Evolutionary conservation across 257 asterid species (phyloP), one percentile per base, ranked within the genome.

Genomic region (Solanum clarkiae): DNA sequence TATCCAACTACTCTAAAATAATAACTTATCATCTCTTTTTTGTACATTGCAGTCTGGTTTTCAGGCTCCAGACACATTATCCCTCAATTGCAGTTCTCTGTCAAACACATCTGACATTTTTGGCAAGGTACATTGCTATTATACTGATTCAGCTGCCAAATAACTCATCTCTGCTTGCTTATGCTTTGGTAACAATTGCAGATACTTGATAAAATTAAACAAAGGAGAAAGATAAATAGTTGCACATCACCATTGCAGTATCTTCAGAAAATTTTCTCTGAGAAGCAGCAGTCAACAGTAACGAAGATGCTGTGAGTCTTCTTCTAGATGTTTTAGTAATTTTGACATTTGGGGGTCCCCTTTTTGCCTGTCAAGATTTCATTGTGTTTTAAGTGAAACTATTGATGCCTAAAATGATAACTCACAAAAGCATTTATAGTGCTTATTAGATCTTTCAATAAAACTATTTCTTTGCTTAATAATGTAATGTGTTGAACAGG

Each of bases 1-100:
- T 53, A 79, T 26, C 49, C 47, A 79, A 79, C 65, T 5, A n/a
- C 83, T 26, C 65, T 53, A 29, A 79, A 13, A 29, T n/a, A 29
- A 16, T 8, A 29, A 26, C 62, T 79, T 9, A 53, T 42, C 65
- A 53, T 53, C 65, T 18, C 24, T 53, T 53, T 79, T 29, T 79
- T 17, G 60, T 12, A 8, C 83, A 79, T 79, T 17, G 24, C 92
- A 97, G 99, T 97, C 90, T 84, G 90, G 86, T 83, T 60, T 91
- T 84, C 91, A 86, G 82, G 87, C 92, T 63, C 99, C 98, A 51
- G 98, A 95, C 79, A 81, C 92, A 17, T 62, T 94, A 83, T 88
- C 99, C 77, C 87, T 95, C 91, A 95, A 90, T 82, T 95, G 99
- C 85, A 95, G 98, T 80, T 92, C 98, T 86, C 94, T 95, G 59